Base-by-base conservation (phyloP, 2,329 filamentous ascomycete genomes). In the Ceratocystis huliohia region DNA sequence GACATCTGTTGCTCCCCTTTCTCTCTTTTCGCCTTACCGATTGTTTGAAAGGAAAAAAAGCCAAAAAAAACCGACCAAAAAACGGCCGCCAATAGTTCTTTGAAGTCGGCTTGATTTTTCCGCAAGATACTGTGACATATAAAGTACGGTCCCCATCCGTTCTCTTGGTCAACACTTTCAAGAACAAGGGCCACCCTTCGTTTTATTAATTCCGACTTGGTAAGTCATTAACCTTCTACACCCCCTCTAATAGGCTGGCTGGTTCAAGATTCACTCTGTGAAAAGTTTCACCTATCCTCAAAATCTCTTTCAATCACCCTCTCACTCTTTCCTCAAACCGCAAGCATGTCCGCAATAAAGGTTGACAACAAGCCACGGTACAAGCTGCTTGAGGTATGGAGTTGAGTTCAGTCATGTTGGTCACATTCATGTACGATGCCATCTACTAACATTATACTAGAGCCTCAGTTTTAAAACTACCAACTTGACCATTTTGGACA, bases 331-430 rank as follows among this genome's bases (percentile, higher is more conserved):
- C 73, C 71, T 69, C 72, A 72, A 72, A 76, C 75, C 77, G 77
- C 76, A 81, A 82, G 75, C 74, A 84, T 84, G 82, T 84, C 82
- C 80, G 73, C 78, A 74, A 75, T 76, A 73, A 83, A 82, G 77
- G 81, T 82, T 73, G 79, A 80, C 72, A 37, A 59, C 37, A 80
- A 79, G 73, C 76, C 79, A 72, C 74, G 79, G 70, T 83, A 83
- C 75, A 83, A 82, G 77, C 77, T 82, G 74, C 83, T 81, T 74
- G 81, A 84, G 78, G 81, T 84, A 74, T 81, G 74, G 69, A 70
- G 33, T 68, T 63, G 56, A 53, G 45, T 20, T 37, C 45, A 30
- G 28, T 62, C 33, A 64, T 46, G 28, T 28, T 41, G 37, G 37
- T 13, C 37, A 41, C 37, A 15, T 44, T 22, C 7, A 13, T n/a